Conservation (phyloP, 2,329 filamentous ascomycete genomes). For the Fusarium longipes region DNA sequence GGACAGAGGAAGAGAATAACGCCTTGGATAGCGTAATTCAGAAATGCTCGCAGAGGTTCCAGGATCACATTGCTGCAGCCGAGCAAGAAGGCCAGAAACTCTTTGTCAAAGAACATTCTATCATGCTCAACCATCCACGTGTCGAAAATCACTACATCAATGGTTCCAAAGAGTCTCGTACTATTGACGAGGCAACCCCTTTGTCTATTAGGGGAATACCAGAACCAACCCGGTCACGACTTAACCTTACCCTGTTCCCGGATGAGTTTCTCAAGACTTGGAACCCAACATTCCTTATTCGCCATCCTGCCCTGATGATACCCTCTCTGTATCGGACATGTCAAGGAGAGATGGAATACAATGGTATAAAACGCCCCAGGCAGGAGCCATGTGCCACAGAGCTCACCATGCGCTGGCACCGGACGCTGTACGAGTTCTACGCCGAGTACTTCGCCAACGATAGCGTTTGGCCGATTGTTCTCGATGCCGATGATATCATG, state of each 20-base stretch:
- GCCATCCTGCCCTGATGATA: constrained; percentile 29
- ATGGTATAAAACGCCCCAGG: not conserved
- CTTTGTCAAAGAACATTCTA: constrained; percentile 34
- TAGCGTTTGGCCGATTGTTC: constrained; percentile 33
- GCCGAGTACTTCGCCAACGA: constrained; percentile 13
- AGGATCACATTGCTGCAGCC: constrained; percentile 24
- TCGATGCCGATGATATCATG: constrained; percentile 39
- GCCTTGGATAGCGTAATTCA: not conserved
- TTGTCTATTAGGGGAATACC: not conserved
- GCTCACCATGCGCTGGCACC: constrained; percentile 28
- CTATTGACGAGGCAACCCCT: not conserved
- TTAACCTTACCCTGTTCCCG: constrained; percentile 34
- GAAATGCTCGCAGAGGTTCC: constrained; percentile 24
- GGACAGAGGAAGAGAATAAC: constrained; percentile 27
- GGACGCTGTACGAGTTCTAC: constrained; percentile 34
- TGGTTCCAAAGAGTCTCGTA: not conserved
- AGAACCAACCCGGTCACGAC: constrained; percentile 22
- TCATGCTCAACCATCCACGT: constrained; percentile 22
- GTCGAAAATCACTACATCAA: constrained; percentile 12
- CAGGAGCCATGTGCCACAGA: constrained; percentile 15
- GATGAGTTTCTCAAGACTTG: constrained; percentile 41
- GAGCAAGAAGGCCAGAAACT: constrained; percentile 23
- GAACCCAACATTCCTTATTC: constrained; percentile 39
- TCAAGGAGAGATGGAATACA: not conserved
- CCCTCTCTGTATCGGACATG: constrained; percentile 35